Evolutionary conservation across 2,329 filamentous ascomycete species (phyloP).

Genomic region (Onygenales sp.): DNA sequence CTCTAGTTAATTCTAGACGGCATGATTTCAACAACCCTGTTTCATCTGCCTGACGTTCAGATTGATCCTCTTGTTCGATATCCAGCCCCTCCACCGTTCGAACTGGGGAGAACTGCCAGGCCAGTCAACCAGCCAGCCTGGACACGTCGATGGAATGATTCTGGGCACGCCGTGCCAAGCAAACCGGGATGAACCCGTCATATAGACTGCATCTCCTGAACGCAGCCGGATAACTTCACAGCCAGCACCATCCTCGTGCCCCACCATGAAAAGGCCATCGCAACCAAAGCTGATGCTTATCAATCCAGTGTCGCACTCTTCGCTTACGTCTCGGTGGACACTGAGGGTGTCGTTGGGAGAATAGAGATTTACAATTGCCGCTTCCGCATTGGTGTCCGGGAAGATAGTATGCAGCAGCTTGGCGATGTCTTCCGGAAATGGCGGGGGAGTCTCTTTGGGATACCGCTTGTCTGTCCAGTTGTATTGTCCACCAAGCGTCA

Average conservation of each 20-base stretch:
- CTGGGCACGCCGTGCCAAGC: constrained; percentile 96
- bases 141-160: constrained; percentile 70
- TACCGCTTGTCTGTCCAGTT: constrained; percentile 89
- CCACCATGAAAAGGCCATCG: constrained; percentile 79
- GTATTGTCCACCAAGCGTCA: constrained; percentile 90
- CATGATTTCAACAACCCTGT: background rate
- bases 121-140: constrained; percentile 64
- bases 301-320: constrained; percentile 66
- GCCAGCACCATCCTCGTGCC: constrained; percentile 45
- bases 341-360: constrained; percentile 83
- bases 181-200: constrained; percentile 71
- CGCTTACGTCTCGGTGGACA: constrained; percentile 88
- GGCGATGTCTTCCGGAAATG: constrained; percentile 66
- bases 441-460: constrained; percentile 55
- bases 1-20: too few relatives aligned
- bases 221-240: constrained; percentile 53
- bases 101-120: constrained; percentile 46
- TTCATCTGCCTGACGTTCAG: constrained; percentile 86
- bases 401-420: constrained; percentile 61
- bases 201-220: constrained; percentile 84
- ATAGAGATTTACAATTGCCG: constrained; percentile 91
- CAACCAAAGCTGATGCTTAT: constrained; percentile 85
- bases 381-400: constrained; percentile 67
- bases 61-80: constrained; percentile 79
- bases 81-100: constrained; percentile 73